Evolutionary conservation across 306 rosid genomes (phyloP), one percentile per base, ranked within the genome.

Genomic region (Trifolium subterraneum): DNA sequence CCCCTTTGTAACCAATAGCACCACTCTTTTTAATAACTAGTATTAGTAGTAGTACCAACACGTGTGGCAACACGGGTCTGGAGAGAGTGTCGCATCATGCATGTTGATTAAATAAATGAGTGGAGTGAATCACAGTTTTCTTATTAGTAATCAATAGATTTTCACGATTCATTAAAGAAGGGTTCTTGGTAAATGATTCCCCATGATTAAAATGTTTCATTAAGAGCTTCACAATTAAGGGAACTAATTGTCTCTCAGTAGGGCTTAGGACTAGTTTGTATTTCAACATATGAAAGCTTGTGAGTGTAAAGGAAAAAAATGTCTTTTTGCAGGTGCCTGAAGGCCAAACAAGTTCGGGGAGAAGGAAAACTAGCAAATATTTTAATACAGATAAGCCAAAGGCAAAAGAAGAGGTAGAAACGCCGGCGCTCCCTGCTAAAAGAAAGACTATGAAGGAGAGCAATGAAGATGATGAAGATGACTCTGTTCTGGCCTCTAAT

Each of bases 321-420:
- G 16, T 36, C 63, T 48, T 51, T 69, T 62, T 64, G 70, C 74
- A 88, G 99, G 87, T 48, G 20, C 69, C 51, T 39, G 88, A 69
- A 64, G 88, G 84, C 71, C 86, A 89, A 74, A 90, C 82, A 68
- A 84, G 74, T 77, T 82, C 90, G 6, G 90, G 84, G 61, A 84
- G 97, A 77, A 86, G 87, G 93, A 86, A 86, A 78, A 91, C 97
- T 73, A 90, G 98, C 83, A 88, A 90, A 70, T 86, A 90, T 82
- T 86, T 90, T 82, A 48, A 83, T 19, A 59, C 79, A 5, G 87
- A 85, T 69, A 88, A 88, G 74, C 83, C 79, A 64, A 80, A 88
- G 81, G 77, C 68, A 3, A 76, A 87, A 56, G 94, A 80, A 48
- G 90, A 87, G 69, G 76, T 81, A 56, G 91, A 84, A 66, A 76